A percentile compares a stretch with the other conserved stretches of the same genome.
Conservation (phyloP, 495 filamentous ascomycete species). For the Penicillium crystallinum region DNA sequence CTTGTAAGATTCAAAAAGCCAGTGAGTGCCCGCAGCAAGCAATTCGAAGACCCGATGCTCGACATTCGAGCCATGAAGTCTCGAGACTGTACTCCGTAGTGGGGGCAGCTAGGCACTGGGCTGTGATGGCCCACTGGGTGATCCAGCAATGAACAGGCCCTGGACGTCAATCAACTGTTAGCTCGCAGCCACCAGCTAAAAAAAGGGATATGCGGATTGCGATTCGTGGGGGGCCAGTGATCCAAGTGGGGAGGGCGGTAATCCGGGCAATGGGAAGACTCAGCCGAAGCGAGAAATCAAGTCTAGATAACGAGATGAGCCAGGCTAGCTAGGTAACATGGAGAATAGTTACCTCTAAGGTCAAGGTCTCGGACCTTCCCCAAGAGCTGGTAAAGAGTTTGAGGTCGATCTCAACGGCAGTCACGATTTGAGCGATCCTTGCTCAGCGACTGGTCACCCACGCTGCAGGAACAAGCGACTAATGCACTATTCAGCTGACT, state of each 20-base stretch:
- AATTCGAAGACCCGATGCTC: background rate
- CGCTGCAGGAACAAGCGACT: slow-evolving; percentile 29
- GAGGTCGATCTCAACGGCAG: slow-evolving; percentile 14
- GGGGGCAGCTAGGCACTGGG: slow-evolving; percentile 9
- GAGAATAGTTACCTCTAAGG: background rate
- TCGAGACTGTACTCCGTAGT: slow-evolving; percentile 3
- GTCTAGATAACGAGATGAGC: background rate
- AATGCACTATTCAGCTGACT: slow-evolving; percentile 29
- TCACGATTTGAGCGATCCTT: slow-evolving; percentile 14
- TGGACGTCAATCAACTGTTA: background rate
- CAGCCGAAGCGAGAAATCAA: background rate
- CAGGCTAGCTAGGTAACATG: background rate
- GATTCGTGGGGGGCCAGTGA: slow-evolving; percentile 11
- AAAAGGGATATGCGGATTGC: slow-evolving; percentile 8
- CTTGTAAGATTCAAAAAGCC: background rate
- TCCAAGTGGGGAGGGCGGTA: slow-evolving; percentile 20
- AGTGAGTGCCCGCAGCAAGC: background rate
- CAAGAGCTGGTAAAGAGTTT: background rate
- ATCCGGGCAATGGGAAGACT: background rate
- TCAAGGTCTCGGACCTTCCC: background rate
- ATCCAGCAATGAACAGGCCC: slow-evolving; percentile 11
- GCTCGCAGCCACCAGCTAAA: slow-evolving; percentile 16
- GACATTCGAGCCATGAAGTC: background rate
- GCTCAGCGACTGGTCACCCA: slow-evolving; percentile 12
- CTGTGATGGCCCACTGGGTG: slow-evolving; percentile 13